Conservation (phyloP, 2,329 filamentous ascomycete genomes). For the Hymenoscyphus fructigenus region DNA sequence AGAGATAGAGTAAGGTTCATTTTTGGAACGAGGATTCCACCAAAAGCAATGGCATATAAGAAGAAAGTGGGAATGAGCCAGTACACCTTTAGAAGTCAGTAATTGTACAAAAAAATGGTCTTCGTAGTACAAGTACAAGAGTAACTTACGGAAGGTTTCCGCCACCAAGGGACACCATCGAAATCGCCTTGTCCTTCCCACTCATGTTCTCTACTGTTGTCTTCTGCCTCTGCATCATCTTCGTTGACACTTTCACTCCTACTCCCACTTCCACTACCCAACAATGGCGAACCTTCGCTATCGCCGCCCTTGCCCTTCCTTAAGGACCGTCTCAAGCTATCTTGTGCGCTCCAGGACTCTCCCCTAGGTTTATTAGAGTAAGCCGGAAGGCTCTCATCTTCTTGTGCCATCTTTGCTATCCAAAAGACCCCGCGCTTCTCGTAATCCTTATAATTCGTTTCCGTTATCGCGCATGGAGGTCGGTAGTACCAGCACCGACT, state of each 20-base stretch:
- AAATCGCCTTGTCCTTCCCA: slow-evolving; percentile 60
- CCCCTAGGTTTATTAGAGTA: slow-evolving; percentile 4
- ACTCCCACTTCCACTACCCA: slow-evolving; percentile 23
- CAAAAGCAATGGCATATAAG: slow-evolving; percentile 81
- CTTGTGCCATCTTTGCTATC: neutral
- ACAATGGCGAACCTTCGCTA: slow-evolving; percentile 27
- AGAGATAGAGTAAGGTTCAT: slow-evolving; percentile 83
- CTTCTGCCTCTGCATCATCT: slow-evolving; percentile 4
- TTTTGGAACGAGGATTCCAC: slow-evolving; percentile 81
- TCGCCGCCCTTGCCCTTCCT: slow-evolving; percentile 14
- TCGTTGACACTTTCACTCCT: slow-evolving; percentile 9
- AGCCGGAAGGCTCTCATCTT: neutral
- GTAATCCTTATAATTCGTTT: slow-evolving; percentile 5
- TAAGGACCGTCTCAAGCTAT: slow-evolving; percentile 28
- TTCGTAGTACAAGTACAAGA: neutral
- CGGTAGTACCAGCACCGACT: neutral
- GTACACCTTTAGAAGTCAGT: slow-evolving; percentile 58
- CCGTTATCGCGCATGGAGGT: slow-evolving; percentile 7
- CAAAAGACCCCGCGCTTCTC: neutral
- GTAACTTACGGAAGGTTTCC: slow-evolving; percentile 56
- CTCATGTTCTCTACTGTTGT: slow-evolving; percentile 23
- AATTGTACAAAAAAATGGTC: slow-evolving; percentile 5
- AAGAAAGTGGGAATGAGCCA: slow-evolving; percentile 83
- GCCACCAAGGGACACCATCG: slow-evolving; percentile 60
- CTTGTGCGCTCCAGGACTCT: slow-evolving; percentile 28